Conservation (phyloP, 805 yeast genomes). For the Ogataea salicorniae region DNA sequence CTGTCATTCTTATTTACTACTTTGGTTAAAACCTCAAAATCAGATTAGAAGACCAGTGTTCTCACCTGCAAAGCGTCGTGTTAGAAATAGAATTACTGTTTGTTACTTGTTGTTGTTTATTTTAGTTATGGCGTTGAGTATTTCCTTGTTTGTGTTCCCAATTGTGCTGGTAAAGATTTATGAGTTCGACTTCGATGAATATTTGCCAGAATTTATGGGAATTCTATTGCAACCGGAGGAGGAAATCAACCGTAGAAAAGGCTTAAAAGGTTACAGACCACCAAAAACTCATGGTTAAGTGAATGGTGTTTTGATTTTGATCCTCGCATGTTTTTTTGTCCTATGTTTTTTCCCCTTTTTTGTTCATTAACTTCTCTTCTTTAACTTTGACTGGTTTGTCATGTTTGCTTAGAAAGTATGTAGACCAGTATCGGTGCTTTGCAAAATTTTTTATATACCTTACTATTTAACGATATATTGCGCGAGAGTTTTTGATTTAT, state of each 20-base stretch:
- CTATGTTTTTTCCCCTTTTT: not conserved
- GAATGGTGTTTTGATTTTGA: not conserved
- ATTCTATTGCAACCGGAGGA: conserved; percentile 42
- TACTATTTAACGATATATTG: no score
- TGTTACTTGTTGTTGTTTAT: conserved; percentile 35
- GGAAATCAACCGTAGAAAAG: conserved; percentile 28
- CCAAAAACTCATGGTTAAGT: conserved; percentile 17
- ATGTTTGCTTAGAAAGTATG: no score
- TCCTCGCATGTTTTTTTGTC: not conserved
- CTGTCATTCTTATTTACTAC: conserved; percentile 60
- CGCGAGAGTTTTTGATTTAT: no score
- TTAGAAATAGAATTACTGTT: conserved; percentile 31
- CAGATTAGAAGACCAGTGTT: conserved; percentile 45
- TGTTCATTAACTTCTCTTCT: no score
- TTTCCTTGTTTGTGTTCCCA: conserved; percentile 37
- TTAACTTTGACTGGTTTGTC: no score
- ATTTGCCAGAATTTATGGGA: conserved; percentile 35
- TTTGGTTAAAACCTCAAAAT: conserved; percentile 51
- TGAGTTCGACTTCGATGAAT: conserved; percentile 35
- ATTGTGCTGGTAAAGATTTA: conserved; percentile 30
- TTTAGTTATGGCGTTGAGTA: conserved; percentile 24
- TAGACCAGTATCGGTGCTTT: no score
- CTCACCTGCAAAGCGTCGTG: conserved; percentile 36
- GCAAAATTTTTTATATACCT: no score
- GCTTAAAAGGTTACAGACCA: conserved; percentile 30